Conservation (phyloP, 2,329 filamentous ascomycete genomes). For the Cladosporium velox region DNA sequence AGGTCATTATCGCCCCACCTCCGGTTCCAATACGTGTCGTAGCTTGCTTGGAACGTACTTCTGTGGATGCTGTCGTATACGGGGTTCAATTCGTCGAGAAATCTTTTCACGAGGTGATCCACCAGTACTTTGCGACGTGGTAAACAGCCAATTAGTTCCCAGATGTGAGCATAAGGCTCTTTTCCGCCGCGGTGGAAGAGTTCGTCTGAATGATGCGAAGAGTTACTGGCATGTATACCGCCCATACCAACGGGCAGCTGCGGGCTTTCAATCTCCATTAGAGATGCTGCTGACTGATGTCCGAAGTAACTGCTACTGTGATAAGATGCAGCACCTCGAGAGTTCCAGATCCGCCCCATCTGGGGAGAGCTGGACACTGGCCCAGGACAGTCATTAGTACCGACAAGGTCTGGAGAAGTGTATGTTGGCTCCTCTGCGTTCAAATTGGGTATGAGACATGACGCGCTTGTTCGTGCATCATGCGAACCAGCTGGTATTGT, state of each 20-base stretch:
- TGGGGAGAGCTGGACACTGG: neutral
- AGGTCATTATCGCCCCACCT: conserved; percentile 7
- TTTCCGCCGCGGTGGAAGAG: neutral
- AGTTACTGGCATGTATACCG: conserved; percentile 5
- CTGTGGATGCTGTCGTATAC: neutral
- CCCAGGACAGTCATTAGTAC: neutral
- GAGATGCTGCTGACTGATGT: conserved; percentile 2
- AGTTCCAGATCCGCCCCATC: conserved; percentile 4
- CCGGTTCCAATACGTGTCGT: neutral
- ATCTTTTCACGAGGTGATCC: neutral
- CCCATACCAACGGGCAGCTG: neutral
- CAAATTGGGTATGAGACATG: neutral
- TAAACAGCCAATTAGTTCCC: neutral
- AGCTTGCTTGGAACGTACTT: neutral
- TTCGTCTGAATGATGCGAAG: neutral
- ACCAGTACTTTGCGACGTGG: neutral
- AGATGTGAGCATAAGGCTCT: conserved; percentile 8
- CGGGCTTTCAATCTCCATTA: neutral
- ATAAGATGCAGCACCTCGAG: conserved; percentile 3
- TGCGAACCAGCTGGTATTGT: neutral
- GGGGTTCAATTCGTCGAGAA: neutral
- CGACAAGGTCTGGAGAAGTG: neutral
- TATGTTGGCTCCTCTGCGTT: neutral
- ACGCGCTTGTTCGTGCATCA: neutral
- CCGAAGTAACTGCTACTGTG: conserved; percentile 2